Base-by-base conservation (phyloP, 2,329 filamentous ascomycete species). In the Tetracladium maxilliforme region DNA sequence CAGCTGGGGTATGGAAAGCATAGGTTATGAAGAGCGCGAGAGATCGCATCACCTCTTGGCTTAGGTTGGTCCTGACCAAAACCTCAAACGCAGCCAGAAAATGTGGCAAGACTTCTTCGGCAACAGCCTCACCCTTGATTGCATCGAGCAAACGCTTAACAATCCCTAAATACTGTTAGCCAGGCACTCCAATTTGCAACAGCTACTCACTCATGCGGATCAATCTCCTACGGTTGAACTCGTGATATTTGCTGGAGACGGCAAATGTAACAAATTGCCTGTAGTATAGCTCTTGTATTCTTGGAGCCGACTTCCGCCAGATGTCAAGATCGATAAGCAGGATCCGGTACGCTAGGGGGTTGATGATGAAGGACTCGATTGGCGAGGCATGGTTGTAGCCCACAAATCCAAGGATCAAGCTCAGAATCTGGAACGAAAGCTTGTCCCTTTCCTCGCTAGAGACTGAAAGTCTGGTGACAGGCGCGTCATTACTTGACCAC, bases 11-110 rank as follows among this genome's bases (percentile, higher is more conserved):
- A 43, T 94, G 84, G 33, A 94, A 70, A 6, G 83, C 77, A 46
- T 90, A 98, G 0, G 87, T 94, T 34, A 98, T 79, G 43, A 92
- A 95, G 13, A 95, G 63, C 3, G 90, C 82, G 21, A 98, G 56
- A 3, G 83, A 82, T 18, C 87, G 72, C 43, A 93, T 74, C 14
- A 87, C 74, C 45, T 93, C 83, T 10, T 80, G 75, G 25, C 78
- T 86, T 37, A 86, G 69, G 39, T 80, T 87, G 34, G 74, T 80
- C 34, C 74, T 75, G 16, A 94, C 67, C 5, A 98, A 63, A 9
- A 73, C 72, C 41, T 75, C 76, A 34, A 98, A 78, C 0, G 87
- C 77, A 16, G 65, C 59, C 40, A 92, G 66, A 37, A 93, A 92
- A 29, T 78, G 68, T 1, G 70, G 70, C 26, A 92, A 61, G 0